Evolutionary conservation across 2,329 filamentous ascomycete genomes (phyloP), one percentile per base, ranked within the genome.

Genomic region (Penicillium occitanis): DNA sequence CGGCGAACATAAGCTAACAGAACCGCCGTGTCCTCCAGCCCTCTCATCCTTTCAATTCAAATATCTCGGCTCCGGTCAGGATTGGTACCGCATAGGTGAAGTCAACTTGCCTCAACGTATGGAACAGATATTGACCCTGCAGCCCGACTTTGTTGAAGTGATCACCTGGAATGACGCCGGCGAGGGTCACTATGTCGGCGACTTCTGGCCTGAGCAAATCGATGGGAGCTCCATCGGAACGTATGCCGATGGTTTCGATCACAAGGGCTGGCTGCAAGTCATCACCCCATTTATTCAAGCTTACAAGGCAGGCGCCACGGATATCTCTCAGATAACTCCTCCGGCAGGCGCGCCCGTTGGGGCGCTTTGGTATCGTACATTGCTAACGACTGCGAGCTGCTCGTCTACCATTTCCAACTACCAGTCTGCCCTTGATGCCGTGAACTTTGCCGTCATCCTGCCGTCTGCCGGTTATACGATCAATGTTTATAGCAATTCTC

Each of bases 161-260:
- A 44, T 61, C n/a, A 61, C 63, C 57, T 65, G 63, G 63, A 61
- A 65, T 28, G 63, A 65, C 19, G 63, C 63, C 8, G 63, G 63
- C 5, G 63, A 65, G 37, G 44, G 63, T 14, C 63, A 65, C 48
- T 65, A 65, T 6, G 57, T 65, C 19, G 63, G 63, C 57, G 46
- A 65, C 14, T 44, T 46, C 22, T 65, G 57, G 63, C 11, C 57
- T 14, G 63, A 65, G 57, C 55, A 48, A 35, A 65, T 65, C 35
- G 46, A 22, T 13, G 63, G 63, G 3, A 53, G 14, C 8, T 7
- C 13, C 37, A 42, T 42, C 1, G 48, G 48, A 35, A 46, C 25
- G 17, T 65, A 65, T 35, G 48, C 63, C 3, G 53, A 65, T 65
- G 63, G 48, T 5, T 65, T 61, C 17, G 28, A 65, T 40, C 63